Base-by-base conservation (phyloP, 805 yeast species). In the Pichia gijzeniarum region DNA sequence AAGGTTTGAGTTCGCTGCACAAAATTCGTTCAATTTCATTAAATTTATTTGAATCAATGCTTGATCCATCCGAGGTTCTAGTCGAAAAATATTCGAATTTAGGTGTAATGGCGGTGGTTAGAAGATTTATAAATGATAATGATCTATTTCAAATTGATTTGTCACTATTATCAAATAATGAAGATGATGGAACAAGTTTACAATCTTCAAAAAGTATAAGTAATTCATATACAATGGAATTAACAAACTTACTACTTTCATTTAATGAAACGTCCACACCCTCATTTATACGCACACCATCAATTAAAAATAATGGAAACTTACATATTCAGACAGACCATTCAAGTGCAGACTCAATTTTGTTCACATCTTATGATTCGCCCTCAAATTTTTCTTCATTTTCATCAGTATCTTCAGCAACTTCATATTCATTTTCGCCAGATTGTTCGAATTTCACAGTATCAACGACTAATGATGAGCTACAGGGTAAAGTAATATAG, bases 81-180 rank as follows among this genome's bases (percentile, higher is more conserved):
- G 57, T 69, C 27, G 74, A 73, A 45, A 77, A 77, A 56, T 73
- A 76, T 53, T 67, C 73, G 32, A 67, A 65, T 27, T 56, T 75
- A 41, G 82, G 82, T 1, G 82, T 77, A 12, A 67, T 74, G n/a
- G 72, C 71, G 16, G 79, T 74, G 17, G 58, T 66, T 25, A 56
- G 58, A 27, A 59, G 55, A 35, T 66, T 63, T 40, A 50, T 64
- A 34, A 35, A 57, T 13, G 62, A 60, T 35, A 58, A 57, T 34
- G 53, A 54, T 19, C 50, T 60, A 17, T 48, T 43, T 8, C 47
- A 50, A 28, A 21, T 53, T n/a, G 43, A 52, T 47, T 41, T 44
- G 25, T 55, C 55, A 31, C 54, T 56, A 3, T 28, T 41, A 10
- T 7, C 35, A 53, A 43, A 51, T 25, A 8, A 22, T 27, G 38